These are phyloP conservation scores for Diplodia sapinea DNA, from an alignment of 2,329 filamentous ascomycete species.

Conservation along the genomic window DNA sequence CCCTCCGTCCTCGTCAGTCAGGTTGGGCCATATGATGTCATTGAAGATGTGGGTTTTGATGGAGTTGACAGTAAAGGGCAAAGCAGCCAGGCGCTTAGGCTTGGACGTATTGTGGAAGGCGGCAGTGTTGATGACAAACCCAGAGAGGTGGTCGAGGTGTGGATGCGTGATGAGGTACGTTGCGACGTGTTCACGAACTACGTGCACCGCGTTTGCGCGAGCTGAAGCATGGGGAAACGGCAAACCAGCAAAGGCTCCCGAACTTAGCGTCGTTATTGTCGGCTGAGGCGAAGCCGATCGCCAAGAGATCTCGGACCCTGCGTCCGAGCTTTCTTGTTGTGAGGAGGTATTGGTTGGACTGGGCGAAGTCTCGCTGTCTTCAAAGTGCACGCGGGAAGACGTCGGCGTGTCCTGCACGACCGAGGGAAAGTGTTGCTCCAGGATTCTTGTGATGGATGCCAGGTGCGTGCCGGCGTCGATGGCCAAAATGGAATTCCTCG, in stretches of 20 bases:
- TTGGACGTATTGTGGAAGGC: constrained; percentile 75
- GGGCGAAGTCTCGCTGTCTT: constrained; percentile 23
- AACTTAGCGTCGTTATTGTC: constrained; percentile 63
- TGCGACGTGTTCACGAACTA: constrained; percentile 80
- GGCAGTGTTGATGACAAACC: constrained; percentile 91
- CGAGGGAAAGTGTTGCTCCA: constrained; percentile 63
- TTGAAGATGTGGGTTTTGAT: constrained; percentile 97
- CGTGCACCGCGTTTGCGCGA: constrained; percentile 78
- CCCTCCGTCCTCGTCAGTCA: constrained; percentile 94
- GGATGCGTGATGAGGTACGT: constrained; percentile 94
- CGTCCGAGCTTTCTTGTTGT: constrained; percentile 17
- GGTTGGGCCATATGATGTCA: constrained; percentile 95
- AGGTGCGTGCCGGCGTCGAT: constrained; percentile 93
- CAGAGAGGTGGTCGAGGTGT: constrained; percentile 93
- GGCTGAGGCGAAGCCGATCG: constrained; percentile 24
- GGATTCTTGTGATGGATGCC: constrained; percentile 78
- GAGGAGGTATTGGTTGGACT: constrained; percentile 28
- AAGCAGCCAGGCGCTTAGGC: constrained; percentile 83
- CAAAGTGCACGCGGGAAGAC: constrained; percentile 19
- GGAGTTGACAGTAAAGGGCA: constrained; percentile 87
- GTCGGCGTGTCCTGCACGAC: constrained; percentile 38
- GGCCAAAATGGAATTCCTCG: constrained; percentile 81
- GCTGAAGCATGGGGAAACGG: constrained; percentile 70
- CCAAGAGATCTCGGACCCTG: constrained; percentile 21
- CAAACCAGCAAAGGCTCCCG: constrained; percentile 81